Evolutionary conservation across 1,139 yeast species (phyloP).

Genomic region (Taphrina populina): DNA sequence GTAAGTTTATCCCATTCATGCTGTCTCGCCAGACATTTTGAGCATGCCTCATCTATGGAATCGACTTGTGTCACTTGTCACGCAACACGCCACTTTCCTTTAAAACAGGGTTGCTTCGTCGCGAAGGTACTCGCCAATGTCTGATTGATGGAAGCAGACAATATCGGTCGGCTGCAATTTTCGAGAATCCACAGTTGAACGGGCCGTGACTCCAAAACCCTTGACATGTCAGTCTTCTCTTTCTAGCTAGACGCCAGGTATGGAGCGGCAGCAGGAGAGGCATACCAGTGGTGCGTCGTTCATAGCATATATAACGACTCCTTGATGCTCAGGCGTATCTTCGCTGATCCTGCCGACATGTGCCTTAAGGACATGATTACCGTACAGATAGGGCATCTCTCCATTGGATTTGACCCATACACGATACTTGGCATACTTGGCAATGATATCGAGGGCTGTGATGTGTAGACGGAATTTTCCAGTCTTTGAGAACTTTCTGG

Average conservation of each 20-base stretch:
- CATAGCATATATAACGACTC: conserved; percentile 89
- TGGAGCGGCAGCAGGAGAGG: too few relatives aligned
- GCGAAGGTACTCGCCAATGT: conserved; percentile 95
- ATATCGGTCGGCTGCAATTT: conserved; percentile 88
- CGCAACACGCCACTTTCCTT: too few relatives aligned
- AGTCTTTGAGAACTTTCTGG: conserved; percentile 96
- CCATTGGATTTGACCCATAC: conserved; percentile 96
- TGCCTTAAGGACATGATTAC: conserved; percentile 94
- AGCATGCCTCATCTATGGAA: too few relatives aligned
- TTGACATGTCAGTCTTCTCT: conserved; percentile 1
- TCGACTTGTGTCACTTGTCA: too few relatives aligned
- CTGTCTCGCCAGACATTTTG: conserved; percentile 6
- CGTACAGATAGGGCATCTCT: conserved; percentile 97
- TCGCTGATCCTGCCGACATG: conserved; percentile 96
- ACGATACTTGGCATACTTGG: conserved; percentile 87
- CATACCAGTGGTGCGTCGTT: conserved; percentile 69
- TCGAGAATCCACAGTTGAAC: conserved; percentile 85
- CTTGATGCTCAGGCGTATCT: conserved; percentile 97
- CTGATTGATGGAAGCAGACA: conserved; percentile 95
- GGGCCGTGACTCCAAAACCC: conserved; percentile 95
- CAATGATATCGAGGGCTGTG: conserved; percentile 78
- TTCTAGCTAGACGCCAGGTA: background rate
- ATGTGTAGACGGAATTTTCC: conserved; percentile 94
- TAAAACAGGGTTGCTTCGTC: conserved; percentile 90
- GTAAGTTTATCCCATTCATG: conserved; percentile 17